phyloP scores from a whole-genome alignment of 2,329 filamentous ascomycete genomes.

The Sarocladiaceae sp. region DNA sequence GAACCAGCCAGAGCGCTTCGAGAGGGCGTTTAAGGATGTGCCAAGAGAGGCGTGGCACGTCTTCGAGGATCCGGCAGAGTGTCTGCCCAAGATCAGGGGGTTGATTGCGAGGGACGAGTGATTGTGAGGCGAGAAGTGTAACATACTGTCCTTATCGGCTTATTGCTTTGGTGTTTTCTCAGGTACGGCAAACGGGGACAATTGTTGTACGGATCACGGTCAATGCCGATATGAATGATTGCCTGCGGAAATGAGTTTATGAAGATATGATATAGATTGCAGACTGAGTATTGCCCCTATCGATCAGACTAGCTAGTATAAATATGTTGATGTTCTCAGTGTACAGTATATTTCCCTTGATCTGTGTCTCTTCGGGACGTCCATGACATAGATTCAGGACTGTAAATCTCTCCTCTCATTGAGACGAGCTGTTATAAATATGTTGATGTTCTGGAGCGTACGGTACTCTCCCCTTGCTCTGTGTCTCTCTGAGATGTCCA shows the following conservation, averaged over 20 bases:
- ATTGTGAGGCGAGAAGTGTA: neutral
- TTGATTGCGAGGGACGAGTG: constrained; percentile 14
- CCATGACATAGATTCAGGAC: too few relatives aligned
- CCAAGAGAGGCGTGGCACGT: constrained; percentile 72
- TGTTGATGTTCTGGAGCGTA: too few relatives aligned
- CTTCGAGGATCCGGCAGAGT: constrained; percentile 74
- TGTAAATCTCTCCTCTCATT: too few relatives aligned
- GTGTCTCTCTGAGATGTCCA: too few relatives aligned
- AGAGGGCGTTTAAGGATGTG: constrained; percentile 74
- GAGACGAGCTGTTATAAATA: too few relatives aligned
- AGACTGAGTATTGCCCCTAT: neutral
- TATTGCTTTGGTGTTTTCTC: too few relatives aligned
- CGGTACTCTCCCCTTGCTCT: too few relatives aligned
- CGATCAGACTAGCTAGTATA: neutral
- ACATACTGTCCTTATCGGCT: neutral
- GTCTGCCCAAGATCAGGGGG: constrained; percentile 28
- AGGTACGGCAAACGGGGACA: too few relatives aligned
- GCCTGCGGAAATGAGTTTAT: too few relatives aligned
- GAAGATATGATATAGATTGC: constrained; percentile 4
- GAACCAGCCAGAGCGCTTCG: constrained; percentile 71
- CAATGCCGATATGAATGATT: too few relatives aligned
- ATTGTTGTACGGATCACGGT: neutral
- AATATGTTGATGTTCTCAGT: too few relatives aligned
- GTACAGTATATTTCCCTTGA: neutral
- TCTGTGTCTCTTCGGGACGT: too few relatives aligned